phyloP scores from a whole-genome alignment of 2,329 filamentous ascomycete species.

The Cylindrodendrum hubeiense region DNA sequence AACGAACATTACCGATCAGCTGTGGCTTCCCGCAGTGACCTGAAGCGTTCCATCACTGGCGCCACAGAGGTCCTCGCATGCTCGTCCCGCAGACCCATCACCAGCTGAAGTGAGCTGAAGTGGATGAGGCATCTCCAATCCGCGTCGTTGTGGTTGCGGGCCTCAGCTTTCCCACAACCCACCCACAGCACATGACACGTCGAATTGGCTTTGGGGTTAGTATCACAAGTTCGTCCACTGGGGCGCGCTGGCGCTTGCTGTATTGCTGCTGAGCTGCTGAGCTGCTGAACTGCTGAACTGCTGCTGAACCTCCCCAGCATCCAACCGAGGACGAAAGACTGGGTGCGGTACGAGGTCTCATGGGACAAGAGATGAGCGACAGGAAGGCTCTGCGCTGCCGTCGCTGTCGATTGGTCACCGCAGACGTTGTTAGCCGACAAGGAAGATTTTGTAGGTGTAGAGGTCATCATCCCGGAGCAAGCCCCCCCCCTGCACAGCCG shows the following conservation, averaged over 20 bases:
- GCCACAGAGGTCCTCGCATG: background rate
- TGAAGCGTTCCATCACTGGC: background rate
- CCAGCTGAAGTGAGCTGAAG: conserved; percentile 16
- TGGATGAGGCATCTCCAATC: conserved; percentile 10
- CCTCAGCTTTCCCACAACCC: conserved; percentile 13
- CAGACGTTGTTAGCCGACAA: conserved; percentile 19
- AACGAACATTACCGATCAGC: conserved; percentile 9
- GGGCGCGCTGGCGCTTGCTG: background rate
- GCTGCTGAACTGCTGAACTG: background rate
- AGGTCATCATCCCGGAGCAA: conserved; percentile 21
- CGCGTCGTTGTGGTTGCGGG: conserved; percentile 10
- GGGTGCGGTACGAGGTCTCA: conserved; percentile 13
- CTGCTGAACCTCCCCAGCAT: background rate
- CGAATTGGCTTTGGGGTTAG: background rate
- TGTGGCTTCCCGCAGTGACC: conserved; percentile 22
- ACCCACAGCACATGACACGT: conserved; percentile 8
- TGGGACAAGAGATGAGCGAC: conserved; percentile 13
- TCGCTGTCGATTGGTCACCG: conserved; percentile 26
- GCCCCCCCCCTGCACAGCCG: conserved; percentile 24
- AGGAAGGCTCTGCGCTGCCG: conserved; percentile 3
- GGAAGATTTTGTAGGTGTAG: conserved; percentile 21
- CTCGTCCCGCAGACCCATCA: conserved; percentile 17
- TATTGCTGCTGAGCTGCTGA: background rate
- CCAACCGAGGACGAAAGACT: conserved; percentile 13
- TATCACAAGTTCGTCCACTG: conserved; percentile 5